phyloP scores from a whole-genome alignment of 352 stramenopile species.

The Phytophthora melonis region DNA sequence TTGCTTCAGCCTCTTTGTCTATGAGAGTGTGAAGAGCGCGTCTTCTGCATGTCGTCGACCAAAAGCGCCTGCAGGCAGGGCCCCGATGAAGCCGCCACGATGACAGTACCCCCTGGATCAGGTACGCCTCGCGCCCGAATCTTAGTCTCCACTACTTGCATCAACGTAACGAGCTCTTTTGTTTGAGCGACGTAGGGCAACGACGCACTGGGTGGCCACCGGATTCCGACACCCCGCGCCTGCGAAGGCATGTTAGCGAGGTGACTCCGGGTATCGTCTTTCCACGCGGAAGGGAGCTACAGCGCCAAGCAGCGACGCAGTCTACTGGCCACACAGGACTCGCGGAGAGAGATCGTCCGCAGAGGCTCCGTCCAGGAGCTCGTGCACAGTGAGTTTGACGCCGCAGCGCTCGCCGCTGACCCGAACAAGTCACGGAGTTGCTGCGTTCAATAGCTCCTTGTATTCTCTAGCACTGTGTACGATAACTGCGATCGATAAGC shows the following conservation, averaged over 20 bases:
- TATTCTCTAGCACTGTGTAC: not conserved
- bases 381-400: conserved; percentile 2
- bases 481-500: not conserved
- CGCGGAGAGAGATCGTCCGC: conserved; percentile 10
- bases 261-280: conserved; percentile 26
- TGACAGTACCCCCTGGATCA: not conserved
- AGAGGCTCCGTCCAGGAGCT: conserved; percentile 21
- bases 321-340: conserved; percentile 24
- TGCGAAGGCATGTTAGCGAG: conserved; percentile 13
- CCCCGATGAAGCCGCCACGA: not conserved
- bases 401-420: not conserved
- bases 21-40: not conserved
- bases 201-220: conserved; percentile 19
- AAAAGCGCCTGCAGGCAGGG: conserved; percentile 1
- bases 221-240: not conserved
- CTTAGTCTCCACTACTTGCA: not conserved
- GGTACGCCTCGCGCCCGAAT: not conserved
- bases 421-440: conserved; percentile 22
- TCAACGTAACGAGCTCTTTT: not conserved
- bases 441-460: conserved; percentile 11
- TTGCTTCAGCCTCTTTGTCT: not conserved
- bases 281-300: conserved; percentile 1
- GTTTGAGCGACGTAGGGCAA: not conserved
- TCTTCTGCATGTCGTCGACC: conserved; percentile 20
- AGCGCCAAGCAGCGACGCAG: conserved; percentile 10